Evolutionary conservation across 2,329 filamentous ascomycete species (phyloP).

Genomic region (Exophiala bonariae): DNA sequence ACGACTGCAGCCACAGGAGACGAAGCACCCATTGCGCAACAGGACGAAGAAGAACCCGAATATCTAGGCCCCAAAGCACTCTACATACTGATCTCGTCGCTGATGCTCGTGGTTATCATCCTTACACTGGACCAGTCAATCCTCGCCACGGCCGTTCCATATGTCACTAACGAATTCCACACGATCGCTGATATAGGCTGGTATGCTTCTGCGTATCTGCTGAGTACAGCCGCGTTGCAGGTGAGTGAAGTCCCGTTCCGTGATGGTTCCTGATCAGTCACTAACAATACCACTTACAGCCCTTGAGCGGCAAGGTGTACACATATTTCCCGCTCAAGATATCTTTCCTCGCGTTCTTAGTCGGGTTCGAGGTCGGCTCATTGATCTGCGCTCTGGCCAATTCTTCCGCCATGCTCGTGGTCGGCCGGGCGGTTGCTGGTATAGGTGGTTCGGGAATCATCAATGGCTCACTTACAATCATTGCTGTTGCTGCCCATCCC

Average conservation of each 20-base stretch:
- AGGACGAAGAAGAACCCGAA: too few species aligned
- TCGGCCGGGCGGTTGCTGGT: constrained; percentile 36
- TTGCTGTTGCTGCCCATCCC: constrained; percentile 34
- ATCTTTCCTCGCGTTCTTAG: constrained; percentile 32
- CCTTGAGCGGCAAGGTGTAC: constrained; percentile 47
- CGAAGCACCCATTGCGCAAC: too few species aligned
- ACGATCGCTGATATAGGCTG: constrained; percentile 41
- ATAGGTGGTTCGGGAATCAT: constrained; percentile 34
- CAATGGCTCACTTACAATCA: constrained; percentile 45
- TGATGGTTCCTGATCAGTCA: too few species aligned
- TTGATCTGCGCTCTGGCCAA: constrained; percentile 34
- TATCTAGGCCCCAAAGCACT: neutral
- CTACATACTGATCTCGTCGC: neutral
- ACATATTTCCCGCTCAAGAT: constrained; percentile 42
- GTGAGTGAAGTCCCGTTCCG: too few species aligned
- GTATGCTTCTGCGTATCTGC: constrained; percentile 41
- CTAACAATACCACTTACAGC: constrained; percentile 39
- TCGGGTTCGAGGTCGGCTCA: constrained; percentile 35
- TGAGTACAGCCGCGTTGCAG: constrained; percentile 43
- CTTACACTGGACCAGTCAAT: constrained; percentile 3
- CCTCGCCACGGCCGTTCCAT: constrained; percentile 27
- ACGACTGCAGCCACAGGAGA: too few species aligned
- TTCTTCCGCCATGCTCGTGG: constrained; percentile 31
- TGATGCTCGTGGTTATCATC: constrained; percentile 2
- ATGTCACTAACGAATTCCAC: constrained; percentile 37